Evolutionary conservation across 2,329 filamentous ascomycete genomes (phyloP), one percentile per base, ranked within the genome.

Genomic region (Penicillium sp.): DNA sequence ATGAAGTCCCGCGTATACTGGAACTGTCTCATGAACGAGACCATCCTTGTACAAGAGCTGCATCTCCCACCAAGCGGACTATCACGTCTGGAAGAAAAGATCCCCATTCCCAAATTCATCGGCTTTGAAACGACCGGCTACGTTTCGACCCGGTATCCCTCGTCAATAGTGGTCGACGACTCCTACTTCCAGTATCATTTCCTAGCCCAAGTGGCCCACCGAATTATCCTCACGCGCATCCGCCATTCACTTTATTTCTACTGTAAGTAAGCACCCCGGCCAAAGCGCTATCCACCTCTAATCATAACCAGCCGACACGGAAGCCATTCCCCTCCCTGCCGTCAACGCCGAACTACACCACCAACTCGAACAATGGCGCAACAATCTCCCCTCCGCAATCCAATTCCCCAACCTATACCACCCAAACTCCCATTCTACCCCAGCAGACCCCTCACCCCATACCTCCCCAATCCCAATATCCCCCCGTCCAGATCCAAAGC

Each of bases 131-230:
- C 63, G 20, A 57, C 60, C 11, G 63, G 62, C 43, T 65, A 66
- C 53, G 64, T 52, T 38, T 62, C 55, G 22, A 66, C 49, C 40
- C 57, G 64, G 6, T 60, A 60, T 38, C 52, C 59, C 13, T 51
- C 64, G 13, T 51, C 59, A 6, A 66, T 65, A 5, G 69, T 75
- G 38, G 69, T 76, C 31, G 74, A 77, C 44, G 75, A 78, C 48
- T 72, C 76, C 1, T 75, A 76, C 50, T 79, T 77, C 61, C 76
- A 79, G 58, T 79, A 78, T 47, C 77, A 79, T 52, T 79, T 79
- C 50, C 70, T 79, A 5, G 76, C 76, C 22, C 77, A 79, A 55
- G 76, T 77, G 28, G 76, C 77, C 6, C 76, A 79, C 56, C 72
- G 77, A 37, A 78, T 78, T 47, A 76, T 79, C 43, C 67, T 79